These are phyloP conservation scores for Fusarium kyushuense DNA, from an alignment of 2,329 filamentous ascomycete genomes.

Conservation along the genomic window DNA sequence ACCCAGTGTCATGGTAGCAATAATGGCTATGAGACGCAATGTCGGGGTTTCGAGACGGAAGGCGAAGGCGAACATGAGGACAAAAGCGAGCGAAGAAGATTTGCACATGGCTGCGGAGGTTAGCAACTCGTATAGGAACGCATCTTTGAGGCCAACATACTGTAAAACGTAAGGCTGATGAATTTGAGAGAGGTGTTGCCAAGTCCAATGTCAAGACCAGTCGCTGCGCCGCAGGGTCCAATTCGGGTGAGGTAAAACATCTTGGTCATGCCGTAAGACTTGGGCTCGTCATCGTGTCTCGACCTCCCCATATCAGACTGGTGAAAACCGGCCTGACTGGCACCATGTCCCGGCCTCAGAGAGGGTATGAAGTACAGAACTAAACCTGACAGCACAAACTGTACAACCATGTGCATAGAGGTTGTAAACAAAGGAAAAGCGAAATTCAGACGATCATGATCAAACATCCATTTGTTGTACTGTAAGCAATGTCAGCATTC, in stretches of 20 bases:
- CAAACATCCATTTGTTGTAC: conserved; percentile 99
- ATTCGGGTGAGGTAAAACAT: conserved; percentile 94
- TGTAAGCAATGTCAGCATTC: conserved; percentile 53
- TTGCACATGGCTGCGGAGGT: conserved; percentile 86
- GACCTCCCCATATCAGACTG: conserved; percentile 63
- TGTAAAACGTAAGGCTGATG: conserved; percentile 97
- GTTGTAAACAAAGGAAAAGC: conserved; percentile 96
- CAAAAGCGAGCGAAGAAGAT: conserved; percentile 94
- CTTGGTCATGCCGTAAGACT: conserved; percentile 78
- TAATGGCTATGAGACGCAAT: conserved; percentile 86
- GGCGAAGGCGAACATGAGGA: conserved; percentile 92
- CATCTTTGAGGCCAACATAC: conserved; percentile 58
- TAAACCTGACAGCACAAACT: conserved; percentile 82
- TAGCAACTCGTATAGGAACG: not conserved
- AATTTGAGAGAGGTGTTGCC: conserved; percentile 97
- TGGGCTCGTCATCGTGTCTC: conserved; percentile 66
- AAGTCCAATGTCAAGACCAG: conserved; percentile 93
- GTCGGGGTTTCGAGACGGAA: conserved; percentile 93
- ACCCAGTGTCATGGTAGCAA: conserved; percentile 89
- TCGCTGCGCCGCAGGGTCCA: conserved; percentile 90
- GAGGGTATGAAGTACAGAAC: conserved; percentile 87
- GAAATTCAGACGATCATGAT: conserved; percentile 85
- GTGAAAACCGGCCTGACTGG: conserved; percentile 59
- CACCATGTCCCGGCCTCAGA: conserved; percentile 73
- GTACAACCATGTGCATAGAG: conserved; percentile 93